These are phyloP conservation scores for Stellera chamaejasme DNA, from an alignment of 345 rosid genomes.

Conservation along the genomic window DNA sequence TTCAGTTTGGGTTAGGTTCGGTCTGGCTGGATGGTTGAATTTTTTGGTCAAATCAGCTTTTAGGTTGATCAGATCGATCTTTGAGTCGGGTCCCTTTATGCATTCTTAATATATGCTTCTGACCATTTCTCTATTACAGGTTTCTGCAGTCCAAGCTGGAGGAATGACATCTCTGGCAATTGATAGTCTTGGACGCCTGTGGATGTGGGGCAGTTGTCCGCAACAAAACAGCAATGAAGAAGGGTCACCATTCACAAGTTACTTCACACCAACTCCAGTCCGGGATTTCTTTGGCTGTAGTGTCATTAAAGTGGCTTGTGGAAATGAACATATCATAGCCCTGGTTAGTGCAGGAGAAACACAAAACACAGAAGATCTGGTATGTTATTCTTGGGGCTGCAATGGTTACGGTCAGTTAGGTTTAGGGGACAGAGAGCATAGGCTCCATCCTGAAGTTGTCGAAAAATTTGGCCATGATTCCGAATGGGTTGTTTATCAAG, in stretches of 20 bases:
- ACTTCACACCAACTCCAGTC: conserved; percentile 46
- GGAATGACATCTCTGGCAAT: conserved; percentile 89
- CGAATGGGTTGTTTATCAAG: conserved; percentile 48
- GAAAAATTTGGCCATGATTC: conserved; percentile 45
- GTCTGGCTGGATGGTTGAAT: no score
- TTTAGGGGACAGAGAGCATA: conserved; percentile 55
- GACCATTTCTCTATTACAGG: conserved; percentile 23
- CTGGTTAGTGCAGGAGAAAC: conserved; percentile 50
- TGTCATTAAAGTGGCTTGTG: conserved; percentile 90
- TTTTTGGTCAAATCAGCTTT: no score
- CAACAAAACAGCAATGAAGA: conserved; percentile 27
- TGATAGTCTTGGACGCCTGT: conserved; percentile 60
- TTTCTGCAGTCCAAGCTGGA: conserved; percentile 68
- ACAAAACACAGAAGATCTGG: conserved; percentile 33
- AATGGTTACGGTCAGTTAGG: conserved; percentile 83
- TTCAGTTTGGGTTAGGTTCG: no score
- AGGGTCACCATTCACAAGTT: conserved; percentile 39
- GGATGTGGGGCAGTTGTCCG: conserved; percentile 96
- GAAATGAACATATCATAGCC: conserved; percentile 78
- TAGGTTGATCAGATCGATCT: no score
- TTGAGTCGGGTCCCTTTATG: not conserved
- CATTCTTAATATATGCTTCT: conserved; percentile 1
- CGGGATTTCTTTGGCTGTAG: conserved; percentile 57
- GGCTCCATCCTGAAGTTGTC: conserved; percentile 48
- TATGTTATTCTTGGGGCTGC: conserved; percentile 78